Percentiles rank a stretch among this genome's conserved stretches.
phyloP scores from a whole-genome alignment of 2,329 filamentous ascomycete species.

The Neonectria magnoliae region DNA sequence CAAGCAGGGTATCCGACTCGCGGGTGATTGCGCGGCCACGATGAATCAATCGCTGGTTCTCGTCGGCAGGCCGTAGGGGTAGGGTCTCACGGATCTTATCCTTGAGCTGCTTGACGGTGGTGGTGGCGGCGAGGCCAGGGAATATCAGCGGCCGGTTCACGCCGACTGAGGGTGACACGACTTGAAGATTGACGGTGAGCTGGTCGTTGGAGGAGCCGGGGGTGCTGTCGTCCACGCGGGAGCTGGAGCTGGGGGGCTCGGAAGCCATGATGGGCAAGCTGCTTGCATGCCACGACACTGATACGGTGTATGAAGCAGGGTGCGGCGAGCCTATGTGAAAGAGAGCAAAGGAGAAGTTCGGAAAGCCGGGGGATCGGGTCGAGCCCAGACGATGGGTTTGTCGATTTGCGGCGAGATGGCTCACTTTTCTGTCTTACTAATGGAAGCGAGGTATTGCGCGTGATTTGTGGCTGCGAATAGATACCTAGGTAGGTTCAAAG shows the following conservation, averaged over 20 bases:
- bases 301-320: slow-evolving; percentile 17
- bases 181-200: slow-evolving; percentile 63
- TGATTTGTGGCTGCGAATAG: not conserved
- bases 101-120: slow-evolving; percentile 67
- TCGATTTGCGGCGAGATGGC: slow-evolving; percentile 23
- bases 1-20: slow-evolving; percentile 64
- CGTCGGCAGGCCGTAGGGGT: slow-evolving; percentile 60
- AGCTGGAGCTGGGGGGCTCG: slow-evolving; percentile 43
- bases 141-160: slow-evolving; percentile 63
- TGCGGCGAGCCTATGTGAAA: slow-evolving; percentile 6
- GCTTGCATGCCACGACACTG: slow-evolving; percentile 41
- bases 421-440: slow-evolving; percentile 17
- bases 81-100: slow-evolving; percentile 65
- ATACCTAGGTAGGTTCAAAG: slow-evolving; percentile 2
- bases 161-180: slow-evolving; percentile 67
- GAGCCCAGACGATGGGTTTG: slow-evolving; percentile 1
- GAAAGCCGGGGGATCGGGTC: not conserved
- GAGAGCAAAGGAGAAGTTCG: slow-evolving; percentile 6
- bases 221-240: slow-evolving; percentile 37
- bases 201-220: slow-evolving; percentile 41
- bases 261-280: slow-evolving; percentile 52
- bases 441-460: not conserved
- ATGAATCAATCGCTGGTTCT: slow-evolving; percentile 69
- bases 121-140: slow-evolving; percentile 57
- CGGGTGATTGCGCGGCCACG: slow-evolving; percentile 65